phyloP scores from a whole-genome alignment of 2,329 filamentous ascomycete species.

The Aureobasidium melanogenum region DNA sequence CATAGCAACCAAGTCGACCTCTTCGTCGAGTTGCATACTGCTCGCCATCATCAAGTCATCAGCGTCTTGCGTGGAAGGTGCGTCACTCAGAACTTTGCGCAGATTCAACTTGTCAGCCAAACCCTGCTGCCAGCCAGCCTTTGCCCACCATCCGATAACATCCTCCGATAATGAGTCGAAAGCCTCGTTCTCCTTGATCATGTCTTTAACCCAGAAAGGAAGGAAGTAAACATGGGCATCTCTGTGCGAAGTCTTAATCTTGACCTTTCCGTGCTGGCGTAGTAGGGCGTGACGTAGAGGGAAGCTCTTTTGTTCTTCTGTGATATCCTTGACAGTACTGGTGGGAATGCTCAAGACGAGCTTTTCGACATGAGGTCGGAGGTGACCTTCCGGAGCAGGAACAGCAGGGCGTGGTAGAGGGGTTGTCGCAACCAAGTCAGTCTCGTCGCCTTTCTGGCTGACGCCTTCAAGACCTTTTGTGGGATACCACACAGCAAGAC shows the following conservation, averaged over 20 bases:
- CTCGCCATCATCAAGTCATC: conserved; percentile 19
- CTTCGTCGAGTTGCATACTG: conserved; percentile 18
- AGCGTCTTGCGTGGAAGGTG: conserved; percentile 18
- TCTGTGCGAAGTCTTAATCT: conserved; percentile 73
- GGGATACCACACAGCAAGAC: conserved; percentile 83
- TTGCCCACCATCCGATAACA: conserved; percentile 90
- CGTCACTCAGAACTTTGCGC: conserved; percentile 52
- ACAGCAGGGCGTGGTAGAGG: conserved; percentile 53
- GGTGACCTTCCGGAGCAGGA: conserved; percentile 52
- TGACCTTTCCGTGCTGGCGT: conserved; percentile 63
- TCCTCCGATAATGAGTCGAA: conserved; percentile 88
- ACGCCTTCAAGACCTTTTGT: conserved; percentile 60
- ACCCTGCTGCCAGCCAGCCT: conserved; percentile 81
- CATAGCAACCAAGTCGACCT: conserved; percentile 18
- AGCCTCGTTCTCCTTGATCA: conserved; percentile 68
- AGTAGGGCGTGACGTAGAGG: conserved; percentile 70
- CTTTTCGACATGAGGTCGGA: conserved; percentile 62
- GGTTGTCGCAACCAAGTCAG: conserved; percentile 78
- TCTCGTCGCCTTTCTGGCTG: conserved; percentile 80
- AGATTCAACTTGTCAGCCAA: conserved; percentile 70
- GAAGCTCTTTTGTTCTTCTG: conserved; percentile 63
- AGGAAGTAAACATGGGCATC: conserved; percentile 95
- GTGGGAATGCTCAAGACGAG: conserved; percentile 81
- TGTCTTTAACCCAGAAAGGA: conserved; percentile 81
- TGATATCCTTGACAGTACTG: conserved; percentile 76